These are phyloP conservation scores for Skeletonema tropicum DNA, from an alignment of 108 stramenopile species.

Conservation along the genomic window DNA sequence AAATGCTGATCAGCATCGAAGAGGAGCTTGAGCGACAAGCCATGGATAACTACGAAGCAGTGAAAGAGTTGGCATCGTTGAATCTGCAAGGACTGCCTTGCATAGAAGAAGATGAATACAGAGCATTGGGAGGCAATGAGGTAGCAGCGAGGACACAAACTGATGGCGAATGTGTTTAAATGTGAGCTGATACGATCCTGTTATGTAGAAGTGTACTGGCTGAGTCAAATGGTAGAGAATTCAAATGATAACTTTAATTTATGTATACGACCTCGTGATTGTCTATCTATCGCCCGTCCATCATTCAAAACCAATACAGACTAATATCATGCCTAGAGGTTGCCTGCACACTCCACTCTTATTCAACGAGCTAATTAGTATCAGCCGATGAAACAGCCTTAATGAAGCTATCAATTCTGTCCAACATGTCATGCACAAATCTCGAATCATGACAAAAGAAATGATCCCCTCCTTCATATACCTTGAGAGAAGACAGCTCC, in stretches of 20 bases:
- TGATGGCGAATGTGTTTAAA: not conserved
- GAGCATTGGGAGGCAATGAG: too few species aligned
- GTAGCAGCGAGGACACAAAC: not conserved
- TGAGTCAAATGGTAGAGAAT: not conserved
- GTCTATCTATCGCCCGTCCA: too few species aligned
- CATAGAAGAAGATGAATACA: not conserved
- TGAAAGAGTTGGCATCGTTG: not conserved
- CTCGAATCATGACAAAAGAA: slow-evolving; percentile 63
- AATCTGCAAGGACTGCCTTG: not conserved
- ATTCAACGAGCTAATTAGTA: not conserved
- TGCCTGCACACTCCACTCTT: not conserved
- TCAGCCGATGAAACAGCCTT: slow-evolving; percentile 5
- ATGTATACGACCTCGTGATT: not conserved
- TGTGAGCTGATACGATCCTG: not conserved
- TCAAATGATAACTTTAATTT: not conserved
- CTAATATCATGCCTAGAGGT: too few species aligned
- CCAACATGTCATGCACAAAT: slow-evolving; percentile 58
- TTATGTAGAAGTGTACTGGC: not conserved
- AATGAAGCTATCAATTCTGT: slow-evolving; percentile 46
- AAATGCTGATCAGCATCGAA: not conserved
- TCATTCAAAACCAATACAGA: too few species aligned
- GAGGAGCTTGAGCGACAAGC: slow-evolving; percentile 3
- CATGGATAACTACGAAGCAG: not conserved
- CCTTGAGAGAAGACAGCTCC: slow-evolving; percentile 50
- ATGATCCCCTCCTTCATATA: slow-evolving; percentile 69